Conservation (phyloP, 768 basidiomycete genomes). For the Lactarius hatsudake region DNA sequence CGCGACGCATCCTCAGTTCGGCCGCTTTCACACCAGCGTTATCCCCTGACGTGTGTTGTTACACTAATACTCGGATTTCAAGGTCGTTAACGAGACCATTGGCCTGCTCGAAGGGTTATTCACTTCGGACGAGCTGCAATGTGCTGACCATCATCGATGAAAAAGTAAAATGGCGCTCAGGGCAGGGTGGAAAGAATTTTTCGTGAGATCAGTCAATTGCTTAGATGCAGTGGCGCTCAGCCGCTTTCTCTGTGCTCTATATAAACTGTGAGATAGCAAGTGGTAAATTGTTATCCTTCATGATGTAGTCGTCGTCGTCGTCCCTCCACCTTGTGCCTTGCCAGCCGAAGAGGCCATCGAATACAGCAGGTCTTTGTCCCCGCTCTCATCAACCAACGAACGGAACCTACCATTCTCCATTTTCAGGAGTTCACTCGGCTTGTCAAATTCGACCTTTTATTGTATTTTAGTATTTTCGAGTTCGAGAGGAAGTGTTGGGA, state of each 20-base stretch:
- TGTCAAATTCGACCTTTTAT: conserved; percentile 44
- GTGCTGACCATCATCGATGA: not conserved
- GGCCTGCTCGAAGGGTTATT: not conserved
- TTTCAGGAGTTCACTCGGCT: conserved; percentile 41
- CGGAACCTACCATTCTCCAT: conserved; percentile 38
- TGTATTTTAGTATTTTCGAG: not conserved
- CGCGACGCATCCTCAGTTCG: no score
- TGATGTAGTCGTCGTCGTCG: not conserved
- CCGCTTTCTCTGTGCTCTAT: not conserved
- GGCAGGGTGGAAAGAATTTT: not conserved
- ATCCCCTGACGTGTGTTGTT: no score
- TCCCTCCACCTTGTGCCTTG: not conserved
- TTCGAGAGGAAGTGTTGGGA: not conserved
- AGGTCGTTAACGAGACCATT: not conserved
- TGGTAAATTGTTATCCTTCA: not conserved
- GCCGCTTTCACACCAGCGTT: no score
- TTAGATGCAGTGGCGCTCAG: not conserved
- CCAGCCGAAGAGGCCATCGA: conserved; percentile 28
- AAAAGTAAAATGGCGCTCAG: not conserved
- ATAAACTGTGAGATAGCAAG: not conserved
- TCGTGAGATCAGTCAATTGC: not conserved
- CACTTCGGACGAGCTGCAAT: not conserved
- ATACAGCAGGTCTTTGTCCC: conserved; percentile 38
- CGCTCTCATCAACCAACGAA: conserved; percentile 41
- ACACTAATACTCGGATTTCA: not conserved